Evolutionary conservation across 257 asterid genomes (phyloP).

Genomic region (Solanum verrucosum): DNA sequence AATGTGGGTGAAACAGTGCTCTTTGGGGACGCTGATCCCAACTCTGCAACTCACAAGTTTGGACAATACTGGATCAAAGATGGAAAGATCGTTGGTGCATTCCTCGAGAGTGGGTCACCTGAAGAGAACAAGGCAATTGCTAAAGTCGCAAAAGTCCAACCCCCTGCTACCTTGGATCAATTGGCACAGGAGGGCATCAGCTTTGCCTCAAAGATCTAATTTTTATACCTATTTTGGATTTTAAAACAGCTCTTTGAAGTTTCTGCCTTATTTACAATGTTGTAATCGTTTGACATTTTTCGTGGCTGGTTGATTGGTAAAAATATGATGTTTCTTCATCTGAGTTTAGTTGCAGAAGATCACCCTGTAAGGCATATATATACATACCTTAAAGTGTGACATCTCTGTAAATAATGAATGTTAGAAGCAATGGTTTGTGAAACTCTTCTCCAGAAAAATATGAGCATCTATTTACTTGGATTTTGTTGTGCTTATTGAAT

Average conservation of each 20-base stretch:
- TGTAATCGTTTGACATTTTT: neutral
- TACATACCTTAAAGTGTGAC: neutral
- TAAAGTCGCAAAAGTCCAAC: conserved; percentile 72
- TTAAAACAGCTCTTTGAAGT: neutral
- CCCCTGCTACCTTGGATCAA: conserved; percentile 48
- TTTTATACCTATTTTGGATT: neutral
- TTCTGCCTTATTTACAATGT: neutral
- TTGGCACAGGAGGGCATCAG: conserved; percentile 61
- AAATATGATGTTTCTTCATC: neutral
- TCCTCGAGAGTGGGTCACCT: conserved; percentile 80
- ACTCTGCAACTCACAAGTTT: conserved; percentile 67
- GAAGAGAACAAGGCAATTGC: conserved; percentile 86
- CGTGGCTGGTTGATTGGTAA: neutral
- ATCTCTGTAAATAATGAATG: neutral
- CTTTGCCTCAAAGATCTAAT: conserved; percentile 62
- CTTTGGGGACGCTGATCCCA: conserved; percentile 67
- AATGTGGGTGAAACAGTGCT: conserved; percentile 66
- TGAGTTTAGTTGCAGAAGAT: neutral
- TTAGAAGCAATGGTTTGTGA: neutral
- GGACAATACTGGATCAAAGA: conserved; percentile 87
- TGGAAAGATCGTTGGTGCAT: conserved; percentile 74
- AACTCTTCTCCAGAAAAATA: neutral
- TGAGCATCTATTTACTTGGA: neutral
- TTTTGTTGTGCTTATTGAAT: neutral
- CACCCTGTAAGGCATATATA: neutral